Evolutionary conservation across 2,329 filamentous ascomycete species (phyloP), one percentile per base, ranked within the genome.

Genomic region (Venturia oleaginea): DNA sequence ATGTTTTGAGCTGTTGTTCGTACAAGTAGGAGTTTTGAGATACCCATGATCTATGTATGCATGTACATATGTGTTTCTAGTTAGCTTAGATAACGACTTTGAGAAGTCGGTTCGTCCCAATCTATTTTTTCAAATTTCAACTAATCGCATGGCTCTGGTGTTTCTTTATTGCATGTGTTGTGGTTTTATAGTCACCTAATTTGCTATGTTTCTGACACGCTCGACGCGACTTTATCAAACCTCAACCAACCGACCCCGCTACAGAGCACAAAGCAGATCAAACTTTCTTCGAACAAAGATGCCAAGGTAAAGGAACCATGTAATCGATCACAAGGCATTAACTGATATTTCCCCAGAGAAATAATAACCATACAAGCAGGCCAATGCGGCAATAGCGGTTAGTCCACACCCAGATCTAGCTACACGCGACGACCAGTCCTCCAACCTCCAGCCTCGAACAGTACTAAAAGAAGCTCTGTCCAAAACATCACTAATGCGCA

Each of bases 301-400:
- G 64, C 64, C 64, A 55, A 59, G 64, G 64, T 65, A 64, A 63
- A 2, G 17, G 40, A 13, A 61, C 34, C 38, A 32, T 15, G 34
- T 40, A 43, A 27, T 22, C 19, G n/a, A 17, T 61, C 17, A 17
- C 17, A 8, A 2, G 19, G 8, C 8, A 22, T 30, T 8, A 61
- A 27, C 65, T 66, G 48, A 66, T 34, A 51, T 24, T 5, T 37
- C 46, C 1, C 1, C 71, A 97, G 94, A 79, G 94, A 99, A 85
- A 99, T 99, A 73, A 99, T 99, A 78, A 99, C 95, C 67, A 89
- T 99, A 72, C 94, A 99, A 80, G 93, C 95, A 69, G 94, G 94
- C 84, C 94, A 97, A 79, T 97, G 94, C 84, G 94, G 93, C 84
- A 97, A 97, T 81, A 97, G 92, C 86, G 93, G 92, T 96, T 76